Percentiles rank a stretch among this genome's conserved stretches.
These are phyloP conservation scores for Stagonosporopsis vannaccii DNA, from an alignment of 2,329 filamentous ascomycete species.

Conservation along the genomic window DNA sequence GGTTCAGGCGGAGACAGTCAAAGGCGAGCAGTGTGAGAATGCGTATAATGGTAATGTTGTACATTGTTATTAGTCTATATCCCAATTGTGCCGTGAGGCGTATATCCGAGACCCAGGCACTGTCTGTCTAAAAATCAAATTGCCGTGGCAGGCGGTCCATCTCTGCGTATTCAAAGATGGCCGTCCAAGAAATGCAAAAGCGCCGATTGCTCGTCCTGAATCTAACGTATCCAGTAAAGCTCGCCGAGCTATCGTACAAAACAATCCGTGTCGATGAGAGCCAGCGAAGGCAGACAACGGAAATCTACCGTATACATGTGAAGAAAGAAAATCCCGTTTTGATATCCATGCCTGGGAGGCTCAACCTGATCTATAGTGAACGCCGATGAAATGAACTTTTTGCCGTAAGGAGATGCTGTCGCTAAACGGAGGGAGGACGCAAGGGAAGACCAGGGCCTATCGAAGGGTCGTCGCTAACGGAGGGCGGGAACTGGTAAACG, in stretches of 20 bases:
- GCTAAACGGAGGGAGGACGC: constrained; percentile 39
- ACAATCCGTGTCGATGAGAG: constrained; percentile 37
- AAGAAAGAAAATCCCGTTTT: constrained; percentile 44
- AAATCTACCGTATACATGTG: constrained; percentile 44
- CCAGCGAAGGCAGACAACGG: constrained; percentile 45
- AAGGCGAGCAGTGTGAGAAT: constrained; percentile 10
- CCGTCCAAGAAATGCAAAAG: constrained; percentile 44
- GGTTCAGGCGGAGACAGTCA: constrained; percentile 21
- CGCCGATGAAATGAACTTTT: constrained; percentile 45
- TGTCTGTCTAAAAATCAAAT: constrained; percentile 36
- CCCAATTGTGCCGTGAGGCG: constrained; percentile 44
- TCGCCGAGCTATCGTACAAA: constrained; percentile 46
- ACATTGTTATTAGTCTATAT: constrained; percentile 49
- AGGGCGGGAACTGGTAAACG: constrained; percentile 31
- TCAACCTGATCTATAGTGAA: constrained; percentile 49
- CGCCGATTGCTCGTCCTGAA: constrained; percentile 43
- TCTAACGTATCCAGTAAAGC: constrained; percentile 34
- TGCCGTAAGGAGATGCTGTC: constrained; percentile 46
- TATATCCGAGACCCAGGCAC: constrained; percentile 42
- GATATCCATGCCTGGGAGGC: constrained; percentile 51
- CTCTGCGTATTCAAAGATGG: constrained; percentile 27
- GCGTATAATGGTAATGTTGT: constrained; percentile 28
- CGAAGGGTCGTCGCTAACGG: constrained; percentile 28
- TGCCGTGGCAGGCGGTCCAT: constrained; percentile 30
- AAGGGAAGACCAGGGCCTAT: constrained; percentile 24